Evolutionary conservation across 1,284 basidiomycete genomes (phyloP), one percentile per base, ranked within the genome.

Genomic region (Pterula multifida): DNA sequence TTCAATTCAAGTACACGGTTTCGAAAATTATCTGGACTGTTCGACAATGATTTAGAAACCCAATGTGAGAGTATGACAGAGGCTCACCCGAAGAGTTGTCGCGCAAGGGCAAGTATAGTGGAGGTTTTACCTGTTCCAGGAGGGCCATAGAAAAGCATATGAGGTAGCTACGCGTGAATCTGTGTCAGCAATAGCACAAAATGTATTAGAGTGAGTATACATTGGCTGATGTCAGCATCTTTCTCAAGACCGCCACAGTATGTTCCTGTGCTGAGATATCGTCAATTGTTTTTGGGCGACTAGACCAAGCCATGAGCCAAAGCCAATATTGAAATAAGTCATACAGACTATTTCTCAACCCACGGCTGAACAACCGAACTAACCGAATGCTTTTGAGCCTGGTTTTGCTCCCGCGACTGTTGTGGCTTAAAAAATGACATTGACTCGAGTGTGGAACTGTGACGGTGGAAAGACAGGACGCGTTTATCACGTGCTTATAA

Each of bases 71-170:
- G 47, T 13, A 17, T 49, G 36, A 36, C 24, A 47, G 12, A 3
- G 23, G 57, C 78, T 53, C 54, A 91, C 90, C 96, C 96, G 62
- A 95, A 99, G 15, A 99, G 76, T 65, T 98, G 93, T 47, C 94
- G 75, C 42, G 96, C 76, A 36, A 99, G 72, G 12, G 96, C 96
- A 13, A 99, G 81, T 58, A 99, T 98, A 0, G 96, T 98, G 35
- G 92, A 96, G 13, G 96, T 99, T 68, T 99, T 99, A 47, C 96
- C 96, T 3, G 96, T 98, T 25, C 96, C 96, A 6, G 96, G 96
- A 17, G 96, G 96, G 0, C 96, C 96, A 59, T 99, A 99, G 72
- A 99, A 98, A 48, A 99, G 74, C 95, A 98, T 98, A 63, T 99
- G 96, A 1, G 96, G 95, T 45, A 99, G 76, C 95, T 98, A 63